Conservation (phyloP, 202 grass and related monocot genomes). For the Bolboschoenoplectus hybrid region DNA sequence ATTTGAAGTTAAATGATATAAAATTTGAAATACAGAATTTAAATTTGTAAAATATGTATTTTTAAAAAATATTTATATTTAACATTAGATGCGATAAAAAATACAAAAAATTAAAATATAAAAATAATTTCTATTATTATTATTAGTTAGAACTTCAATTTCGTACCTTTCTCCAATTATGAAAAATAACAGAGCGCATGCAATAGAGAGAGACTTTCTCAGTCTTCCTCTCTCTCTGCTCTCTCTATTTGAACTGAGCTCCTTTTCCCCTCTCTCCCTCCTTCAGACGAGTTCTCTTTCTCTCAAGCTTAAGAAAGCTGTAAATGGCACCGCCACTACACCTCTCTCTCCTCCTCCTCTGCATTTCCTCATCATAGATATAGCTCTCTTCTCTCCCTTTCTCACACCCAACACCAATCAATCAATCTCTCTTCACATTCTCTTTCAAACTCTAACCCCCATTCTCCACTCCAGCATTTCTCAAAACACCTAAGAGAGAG, state of each 20-base stretch:
- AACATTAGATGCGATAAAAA: no score
- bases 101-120: no score
- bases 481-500: neutral
- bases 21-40: no score
- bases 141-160: neutral
- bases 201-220: neutral
- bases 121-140: neutral
- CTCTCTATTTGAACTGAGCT: constrained; percentile 36
- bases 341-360: neutral
- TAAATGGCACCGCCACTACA: constrained; percentile 23
- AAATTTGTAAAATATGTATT: no score
- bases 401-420: neutral
- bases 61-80: no score
- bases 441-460: neutral
- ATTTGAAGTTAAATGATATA: no score
- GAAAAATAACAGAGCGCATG: constrained; percentile 19
- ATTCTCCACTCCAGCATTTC: neutral
- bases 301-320: constrained; percentile 26
- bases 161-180: constrained; percentile 4
- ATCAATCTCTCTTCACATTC: constrained; percentile 1
- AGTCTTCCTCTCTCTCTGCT: neutral
- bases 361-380: neutral
- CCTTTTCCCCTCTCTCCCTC: neutral
- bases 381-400: neutral
- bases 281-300: neutral